These are phyloP conservation scores for Xerocomellus intermedius DNA, from an alignment of 768 basidiomycete genomes.

Conservation along the genomic window DNA sequence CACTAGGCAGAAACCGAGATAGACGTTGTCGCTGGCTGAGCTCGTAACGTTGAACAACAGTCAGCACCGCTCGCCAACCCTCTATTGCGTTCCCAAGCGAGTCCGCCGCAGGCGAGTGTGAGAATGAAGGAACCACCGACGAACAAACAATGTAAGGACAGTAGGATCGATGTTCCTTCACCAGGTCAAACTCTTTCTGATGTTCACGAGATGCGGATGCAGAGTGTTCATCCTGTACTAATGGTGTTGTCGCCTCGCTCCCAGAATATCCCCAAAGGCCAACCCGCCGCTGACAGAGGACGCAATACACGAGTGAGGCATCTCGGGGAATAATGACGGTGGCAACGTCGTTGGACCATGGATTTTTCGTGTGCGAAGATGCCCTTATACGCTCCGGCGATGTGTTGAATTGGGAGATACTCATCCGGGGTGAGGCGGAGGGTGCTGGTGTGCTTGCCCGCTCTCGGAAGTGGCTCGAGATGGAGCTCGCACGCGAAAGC, in stretches of 20 bases:
- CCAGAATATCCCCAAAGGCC: constrained; percentile 73
- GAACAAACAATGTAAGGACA: constrained; percentile 82
- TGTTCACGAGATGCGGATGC: constrained; percentile 22
- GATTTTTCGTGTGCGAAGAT: constrained; percentile 7
- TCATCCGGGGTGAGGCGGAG: constrained; percentile 20
- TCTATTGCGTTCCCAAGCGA: constrained; percentile 44
- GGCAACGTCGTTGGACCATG: neutral
- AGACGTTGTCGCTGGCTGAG: constrained; percentile 54
- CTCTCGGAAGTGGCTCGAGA: constrained; percentile 22
- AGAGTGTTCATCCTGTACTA: constrained; percentile 11
- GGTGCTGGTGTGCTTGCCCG: constrained; percentile 23
- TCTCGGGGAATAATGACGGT: constrained; percentile 32
- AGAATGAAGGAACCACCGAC: constrained; percentile 58
- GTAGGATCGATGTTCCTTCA: constrained; percentile 81
- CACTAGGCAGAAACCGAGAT: constrained; percentile 28
- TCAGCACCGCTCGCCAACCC: constrained; percentile 80
- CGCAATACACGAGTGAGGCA: constrained; percentile 58
- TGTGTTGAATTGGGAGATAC: constrained; percentile 14
- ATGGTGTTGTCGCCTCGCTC: constrained; percentile 8
- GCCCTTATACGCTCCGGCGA: constrained; percentile 16
- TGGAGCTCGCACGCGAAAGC: constrained; percentile 33
- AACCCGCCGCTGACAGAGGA: constrained; percentile 73
- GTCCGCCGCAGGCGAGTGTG: constrained; percentile 24
- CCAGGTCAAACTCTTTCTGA: constrained; percentile 61
- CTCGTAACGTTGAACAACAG: constrained; percentile 64